A percentile compares a stretch with the other conserved stretches of the same genome.
phyloP scores from a whole-genome alignment of 306 rosid genomes.

The Bauhinia variegata region DNA sequence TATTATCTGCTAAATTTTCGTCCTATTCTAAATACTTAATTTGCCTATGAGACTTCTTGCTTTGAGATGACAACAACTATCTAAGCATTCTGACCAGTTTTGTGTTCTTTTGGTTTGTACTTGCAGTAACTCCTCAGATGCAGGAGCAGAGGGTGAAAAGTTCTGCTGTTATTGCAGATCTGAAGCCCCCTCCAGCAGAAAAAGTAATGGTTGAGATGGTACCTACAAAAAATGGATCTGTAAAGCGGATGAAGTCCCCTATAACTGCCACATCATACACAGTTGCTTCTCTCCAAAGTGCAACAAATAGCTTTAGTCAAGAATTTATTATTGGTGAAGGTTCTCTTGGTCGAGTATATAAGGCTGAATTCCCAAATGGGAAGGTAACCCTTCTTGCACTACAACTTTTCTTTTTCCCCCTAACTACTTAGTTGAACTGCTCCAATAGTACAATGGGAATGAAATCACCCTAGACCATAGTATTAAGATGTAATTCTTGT shows the following conservation, averaged over 20 bases:
- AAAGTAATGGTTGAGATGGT: constrained; percentile 62
- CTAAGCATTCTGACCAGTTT: constrained; percentile 20
- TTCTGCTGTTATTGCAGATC: constrained; percentile 60
- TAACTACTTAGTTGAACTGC: neutral
- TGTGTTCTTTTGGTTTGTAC: constrained; percentile 24
- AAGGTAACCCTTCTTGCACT: constrained; percentile 61
- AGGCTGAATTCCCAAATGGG: constrained; percentile 87
- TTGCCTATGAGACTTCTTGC: neutral
- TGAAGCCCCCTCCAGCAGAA: constrained; percentile 84
- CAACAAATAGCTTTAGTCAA: constrained; percentile 97
- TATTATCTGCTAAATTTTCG: constrained; percentile 14
- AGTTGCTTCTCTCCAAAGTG: constrained; percentile 87
- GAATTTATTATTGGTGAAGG: constrained; percentile 93
- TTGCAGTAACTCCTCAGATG: constrained; percentile 68
- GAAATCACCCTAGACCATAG: neutral
- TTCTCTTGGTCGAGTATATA: constrained; percentile 97
- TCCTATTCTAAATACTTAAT: neutral
- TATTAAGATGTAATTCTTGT: no score
- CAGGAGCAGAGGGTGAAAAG: constrained; percentile 82
- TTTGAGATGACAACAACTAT: constrained; percentile 5
- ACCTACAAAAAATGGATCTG: constrained; percentile 73
- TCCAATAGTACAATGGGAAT: constrained; percentile 5
- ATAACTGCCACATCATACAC: constrained; percentile 89
- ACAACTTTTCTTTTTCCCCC: neutral
- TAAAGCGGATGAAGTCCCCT: constrained; percentile 80